Conservation (phyloP, 1,284 basidiomycete species). For the Caloboletus firmus region DNA sequence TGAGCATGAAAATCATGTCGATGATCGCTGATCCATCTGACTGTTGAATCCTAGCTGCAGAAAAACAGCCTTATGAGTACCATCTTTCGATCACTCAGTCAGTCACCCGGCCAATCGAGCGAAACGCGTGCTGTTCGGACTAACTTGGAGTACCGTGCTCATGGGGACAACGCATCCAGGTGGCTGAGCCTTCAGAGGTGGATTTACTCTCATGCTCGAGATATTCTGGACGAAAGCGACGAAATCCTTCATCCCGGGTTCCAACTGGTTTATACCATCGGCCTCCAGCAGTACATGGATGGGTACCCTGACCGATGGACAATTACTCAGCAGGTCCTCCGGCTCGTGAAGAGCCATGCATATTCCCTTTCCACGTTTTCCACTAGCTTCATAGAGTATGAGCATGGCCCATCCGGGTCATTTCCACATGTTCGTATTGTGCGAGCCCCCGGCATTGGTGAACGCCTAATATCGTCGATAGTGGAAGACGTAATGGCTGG, state of each 20-base stretch:
- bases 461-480: slow-evolving; percentile 21
- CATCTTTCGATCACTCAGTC: background rate
- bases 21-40: too few species aligned
- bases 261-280: background rate
- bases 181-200: slow-evolving; percentile 24
- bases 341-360: slow-evolving; percentile 16
- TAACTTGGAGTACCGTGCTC: too few species aligned
- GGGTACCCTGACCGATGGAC: slow-evolving; percentile 44
- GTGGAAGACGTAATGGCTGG: slow-evolving; percentile 30
- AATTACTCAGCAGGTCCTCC: slow-evolving; percentile 41
- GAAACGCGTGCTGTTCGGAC: rapidly evolving
- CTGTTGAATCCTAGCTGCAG: background rate
- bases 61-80: background rate
- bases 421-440: slow-evolving; percentile 38
- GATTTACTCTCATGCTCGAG: slow-evolving; percentile 11
- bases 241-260: background rate
- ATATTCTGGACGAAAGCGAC: background rate
- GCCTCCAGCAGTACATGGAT: background rate
- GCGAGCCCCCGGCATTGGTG: slow-evolving; percentile 12
- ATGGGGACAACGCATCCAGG: background rate
- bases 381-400: slow-evolving; percentile 4
- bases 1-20: background rate
- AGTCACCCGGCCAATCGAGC: background rate
- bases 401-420: background rate
- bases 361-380: background rate